Evolutionary conservation across 495 filamentous ascomycete species (phyloP).

Genomic region (Penicillium canariense): DNA sequence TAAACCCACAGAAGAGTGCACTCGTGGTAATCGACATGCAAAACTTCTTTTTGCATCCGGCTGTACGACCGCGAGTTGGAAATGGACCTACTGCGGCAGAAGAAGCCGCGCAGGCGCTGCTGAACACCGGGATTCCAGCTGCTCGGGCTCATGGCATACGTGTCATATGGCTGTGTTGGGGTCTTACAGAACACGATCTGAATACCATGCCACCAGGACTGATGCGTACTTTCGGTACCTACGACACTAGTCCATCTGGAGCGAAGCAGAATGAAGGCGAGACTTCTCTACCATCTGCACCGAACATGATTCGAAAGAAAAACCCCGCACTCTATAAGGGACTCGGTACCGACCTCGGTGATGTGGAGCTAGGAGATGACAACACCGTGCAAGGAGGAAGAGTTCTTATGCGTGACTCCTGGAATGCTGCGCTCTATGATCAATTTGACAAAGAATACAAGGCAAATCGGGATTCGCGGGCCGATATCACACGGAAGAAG

Average conservation of each 20-base stretch:
- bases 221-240: conserved; percentile 41
- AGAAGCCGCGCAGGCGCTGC: conserved; percentile 15
- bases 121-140: conserved; percentile 40
- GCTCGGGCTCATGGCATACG: conserved; percentile 45
- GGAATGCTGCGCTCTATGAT: conserved; percentile 53
- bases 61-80: conserved; percentile 28
- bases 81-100: conserved; percentile 25
- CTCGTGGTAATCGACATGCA: conserved; percentile 61
- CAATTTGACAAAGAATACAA: conserved; percentile 40
- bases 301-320: conserved; percentile 9
- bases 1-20: conserved; percentile 44
- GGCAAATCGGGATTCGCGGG: conserved; percentile 8
- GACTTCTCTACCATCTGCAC: background rate
- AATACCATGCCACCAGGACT: conserved; percentile 48
- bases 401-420: conserved; percentile 49
- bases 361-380: conserved; percentile 35
- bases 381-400: conserved; percentile 42
- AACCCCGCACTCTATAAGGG: conserved; percentile 24
- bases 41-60: conserved; percentile 56
- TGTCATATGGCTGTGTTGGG: conserved; percentile 62
- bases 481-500: conserved; percentile 4
- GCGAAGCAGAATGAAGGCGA: background rate
- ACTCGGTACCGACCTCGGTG: conserved; percentile 44
- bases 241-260: conserved; percentile 4
- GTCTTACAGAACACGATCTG: conserved; percentile 53